Conservation (phyloP, 2,329 filamentous ascomycete genomes). For the Cryphonectria japonica region DNA sequence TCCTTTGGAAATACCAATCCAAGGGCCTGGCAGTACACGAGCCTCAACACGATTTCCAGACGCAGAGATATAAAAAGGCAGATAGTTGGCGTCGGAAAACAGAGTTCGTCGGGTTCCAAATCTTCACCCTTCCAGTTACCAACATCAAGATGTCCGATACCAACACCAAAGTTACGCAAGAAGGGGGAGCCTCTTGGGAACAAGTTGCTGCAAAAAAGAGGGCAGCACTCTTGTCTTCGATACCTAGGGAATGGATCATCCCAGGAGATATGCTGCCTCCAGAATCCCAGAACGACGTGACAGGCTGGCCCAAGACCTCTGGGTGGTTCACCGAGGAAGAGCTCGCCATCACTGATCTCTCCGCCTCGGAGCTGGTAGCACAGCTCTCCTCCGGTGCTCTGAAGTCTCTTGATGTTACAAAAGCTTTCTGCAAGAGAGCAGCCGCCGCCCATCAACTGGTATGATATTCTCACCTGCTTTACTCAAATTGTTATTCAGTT, state of each 20-base stretch:
- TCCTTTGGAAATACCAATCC: not conserved
- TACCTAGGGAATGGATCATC: constrained; percentile 62
- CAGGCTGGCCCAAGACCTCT: constrained; percentile 56
- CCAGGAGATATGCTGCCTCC: constrained; percentile 57
- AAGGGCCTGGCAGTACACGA: not conserved
- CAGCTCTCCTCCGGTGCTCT: constrained; percentile 43
- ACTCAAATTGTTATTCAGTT: not conserved
- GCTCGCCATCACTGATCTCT: constrained; percentile 43
- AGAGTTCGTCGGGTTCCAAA: not conserved
- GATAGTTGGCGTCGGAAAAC: not conserved
- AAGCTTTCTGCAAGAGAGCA: constrained; percentile 45
- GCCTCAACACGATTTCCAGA: not conserved
- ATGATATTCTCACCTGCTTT: not conserved
- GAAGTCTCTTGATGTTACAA: constrained; percentile 41
- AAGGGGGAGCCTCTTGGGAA: constrained; percentile 42
- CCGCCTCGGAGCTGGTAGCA: constrained; percentile 40
- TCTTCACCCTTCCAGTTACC: not conserved
- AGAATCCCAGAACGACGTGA: constrained; percentile 58
- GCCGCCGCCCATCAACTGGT: constrained; percentile 44
- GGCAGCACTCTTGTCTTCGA: constrained; percentile 47
- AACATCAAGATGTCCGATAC: not conserved
- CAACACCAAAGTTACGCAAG: not conserved
- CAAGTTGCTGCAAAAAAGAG: constrained; percentile 48
- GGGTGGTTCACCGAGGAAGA: constrained; percentile 60
- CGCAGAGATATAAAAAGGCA: not conserved